Evolutionary conservation across 2,329 filamentous ascomycete species (phyloP).

Genomic region (Neopestalotiopsis clavispora): DNA sequence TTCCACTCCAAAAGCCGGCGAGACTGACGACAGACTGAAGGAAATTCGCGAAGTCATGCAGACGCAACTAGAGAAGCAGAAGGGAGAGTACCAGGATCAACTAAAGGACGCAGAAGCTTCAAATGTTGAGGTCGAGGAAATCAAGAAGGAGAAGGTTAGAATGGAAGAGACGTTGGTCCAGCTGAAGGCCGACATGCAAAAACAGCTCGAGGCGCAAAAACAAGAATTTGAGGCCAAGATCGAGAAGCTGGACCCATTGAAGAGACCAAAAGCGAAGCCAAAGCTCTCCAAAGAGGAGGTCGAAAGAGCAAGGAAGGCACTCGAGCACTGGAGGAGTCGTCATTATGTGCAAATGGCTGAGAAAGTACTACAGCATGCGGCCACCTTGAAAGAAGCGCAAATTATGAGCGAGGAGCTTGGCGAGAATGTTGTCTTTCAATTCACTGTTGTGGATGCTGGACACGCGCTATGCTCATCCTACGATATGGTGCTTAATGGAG

Average conservation of each 20-base stretch:
- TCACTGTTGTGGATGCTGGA: constrained; percentile 86
- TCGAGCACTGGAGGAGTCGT: constrained; percentile 79
- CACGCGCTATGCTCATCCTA: constrained; percentile 93
- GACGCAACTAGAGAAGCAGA: constrained; percentile 79
- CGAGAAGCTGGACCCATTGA: constrained; percentile 72
- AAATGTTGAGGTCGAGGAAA: constrained; percentile 80
- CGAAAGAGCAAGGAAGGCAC: constrained; percentile 67
- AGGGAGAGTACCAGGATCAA: constrained; percentile 80
- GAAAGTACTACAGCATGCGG: constrained; percentile 84
- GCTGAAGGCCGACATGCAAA: constrained; percentile 88
- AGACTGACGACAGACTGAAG: constrained; percentile 76
- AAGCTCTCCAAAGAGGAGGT: constrained; percentile 76
- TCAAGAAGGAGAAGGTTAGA: constrained; percentile 78
- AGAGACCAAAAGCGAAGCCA: constrained; percentile 63
- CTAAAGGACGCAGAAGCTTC: constrained; percentile 76
- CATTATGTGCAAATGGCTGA: constrained; percentile 96
- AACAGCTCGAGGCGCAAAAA: constrained; percentile 81
- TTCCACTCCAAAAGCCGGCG: constrained; percentile 81
- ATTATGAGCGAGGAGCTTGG: constrained; percentile 97
- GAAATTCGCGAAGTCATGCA: constrained; percentile 85
- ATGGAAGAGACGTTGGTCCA: constrained; percentile 83
- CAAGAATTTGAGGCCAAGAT: constrained; percentile 85
- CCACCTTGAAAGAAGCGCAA: constrained; percentile 91
- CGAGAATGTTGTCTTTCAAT: constrained; percentile 92
- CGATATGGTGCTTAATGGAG: constrained; percentile 91